Base-by-base conservation (phyloP, 176 grass and related monocot species). In the Bothriochloa decipiens region DNA sequence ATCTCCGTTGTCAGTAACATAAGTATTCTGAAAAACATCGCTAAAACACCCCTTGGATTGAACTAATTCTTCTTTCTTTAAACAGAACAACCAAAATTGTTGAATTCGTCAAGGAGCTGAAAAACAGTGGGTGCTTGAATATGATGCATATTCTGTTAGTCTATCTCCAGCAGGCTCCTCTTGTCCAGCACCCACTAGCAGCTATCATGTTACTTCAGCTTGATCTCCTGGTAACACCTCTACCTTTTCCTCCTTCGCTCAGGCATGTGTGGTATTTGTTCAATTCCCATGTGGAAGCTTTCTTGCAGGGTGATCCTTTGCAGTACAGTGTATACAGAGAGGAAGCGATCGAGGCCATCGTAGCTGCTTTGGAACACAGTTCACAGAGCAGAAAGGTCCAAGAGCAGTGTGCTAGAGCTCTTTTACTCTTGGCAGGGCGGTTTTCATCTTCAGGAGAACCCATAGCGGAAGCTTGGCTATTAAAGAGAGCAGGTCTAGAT, bases 61-160 rank as follows among this genome's bases (percentile, higher is more conserved):
- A 82, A 46, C 74, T 81, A 43, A 47, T 41, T 53, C 23, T 70
- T 90, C 8, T 8, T 89, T 92, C 46, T 81, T 85, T 10, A 79
- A 76, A 78, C 84, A 99, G 96, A 90, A 90, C 81, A 81, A 92
- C 82, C 72, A 86, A 94, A 73, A 92, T 85, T 25, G 87, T 90
- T 23, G 86, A 88, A 69, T 94, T 96, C 77, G 81, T 99, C 41
- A 86, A 89, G 81, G 96, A 99, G 86, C 79, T 99, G 52, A 94
- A 90, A 81, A 65, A 86, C 82, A 76, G 78, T 84, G 88, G 88
- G 76, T 89, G 89, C 69, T 89, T 99, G 45, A 99, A 96, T 80
- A 91, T 86, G 36, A 96, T 96, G 96, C 96, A 99, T 77, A 89
- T 96, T 87, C 62, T 99, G 6, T 89, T 99, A 82, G 93, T 96